These are phyloP conservation scores for Saitozyma podzolica DNA, from an alignment of 768 basidiomycete genomes.

Conservation along the genomic window DNA sequence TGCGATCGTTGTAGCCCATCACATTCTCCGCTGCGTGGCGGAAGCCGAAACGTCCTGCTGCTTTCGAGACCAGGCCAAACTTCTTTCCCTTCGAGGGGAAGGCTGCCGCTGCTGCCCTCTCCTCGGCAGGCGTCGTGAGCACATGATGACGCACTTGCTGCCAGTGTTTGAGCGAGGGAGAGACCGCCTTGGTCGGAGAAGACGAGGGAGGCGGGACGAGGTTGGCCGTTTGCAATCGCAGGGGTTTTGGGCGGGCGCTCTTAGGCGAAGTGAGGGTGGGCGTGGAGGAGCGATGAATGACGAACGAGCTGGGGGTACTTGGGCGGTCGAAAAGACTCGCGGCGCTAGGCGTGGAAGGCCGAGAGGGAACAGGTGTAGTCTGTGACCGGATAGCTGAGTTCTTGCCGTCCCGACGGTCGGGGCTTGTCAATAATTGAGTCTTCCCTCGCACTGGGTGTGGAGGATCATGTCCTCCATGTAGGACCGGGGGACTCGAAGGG, in stretches of 20 bases:
- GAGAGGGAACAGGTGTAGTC: not conserved
- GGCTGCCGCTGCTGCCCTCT: slow-evolving; percentile 11
- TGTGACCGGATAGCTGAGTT: not conserved
- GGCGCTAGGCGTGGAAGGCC: not conserved
- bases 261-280: slow-evolving; percentile 13
- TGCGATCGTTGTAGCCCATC: slow-evolving; percentile 29
- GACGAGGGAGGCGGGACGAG: slow-evolving; percentile 14
- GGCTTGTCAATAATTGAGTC: not conserved
- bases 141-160: slow-evolving; percentile 44
- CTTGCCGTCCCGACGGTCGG: not conserved
- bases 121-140: slow-evolving; percentile 26
- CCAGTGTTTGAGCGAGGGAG: slow-evolving; percentile 43
- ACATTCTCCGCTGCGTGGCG: slow-evolving; percentile 38
- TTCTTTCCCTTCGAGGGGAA: slow-evolving; percentile 20
- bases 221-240: slow-evolving; percentile 31
- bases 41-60: slow-evolving; percentile 41
- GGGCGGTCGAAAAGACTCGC: not conserved
- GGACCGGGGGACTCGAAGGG: not conserved
- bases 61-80: slow-evolving; percentile 36
- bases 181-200: slow-evolving; percentile 32
- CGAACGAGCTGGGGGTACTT: not conserved
- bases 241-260: slow-evolving; percentile 33
- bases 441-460: not conserved
- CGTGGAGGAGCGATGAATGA: slow-evolving; percentile 3
- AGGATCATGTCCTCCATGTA: not conserved